Percentiles rank a stretch among this genome's conserved stretches.
phyloP scores from a whole-genome alignment of 768 basidiomycete genomes.

The Xanthoconium stramineum region DNA sequence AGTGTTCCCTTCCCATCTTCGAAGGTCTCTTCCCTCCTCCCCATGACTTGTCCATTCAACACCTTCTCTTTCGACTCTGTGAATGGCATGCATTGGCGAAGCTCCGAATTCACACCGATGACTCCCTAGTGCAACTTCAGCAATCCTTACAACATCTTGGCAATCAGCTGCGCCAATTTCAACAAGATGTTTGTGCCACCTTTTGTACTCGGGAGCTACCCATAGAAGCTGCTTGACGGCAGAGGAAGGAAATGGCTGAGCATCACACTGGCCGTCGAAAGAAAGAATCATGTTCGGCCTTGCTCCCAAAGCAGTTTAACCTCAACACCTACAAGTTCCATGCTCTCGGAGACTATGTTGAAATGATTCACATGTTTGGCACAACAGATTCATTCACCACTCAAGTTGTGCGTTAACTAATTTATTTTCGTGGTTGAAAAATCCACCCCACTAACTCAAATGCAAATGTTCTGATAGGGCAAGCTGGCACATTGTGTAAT shows the following conservation, averaged over 20 bases:
- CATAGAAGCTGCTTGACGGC: background rate
- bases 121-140: background rate
- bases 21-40: background rate
- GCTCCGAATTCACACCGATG: background rate
- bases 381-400: background rate
- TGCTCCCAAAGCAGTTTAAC: background rate
- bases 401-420: background rate
- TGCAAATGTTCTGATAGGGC: too few relatives aligned
- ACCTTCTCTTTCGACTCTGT: background rate
- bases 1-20: background rate
- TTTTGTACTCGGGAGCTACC: background rate
- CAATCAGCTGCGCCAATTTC: background rate
- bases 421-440: too few relatives aligned
- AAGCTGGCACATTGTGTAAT: too few relatives aligned
- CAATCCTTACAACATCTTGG: background rate
- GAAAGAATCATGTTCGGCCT: background rate
- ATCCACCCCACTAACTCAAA: too few relatives aligned
- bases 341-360: background rate
- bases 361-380: background rate
- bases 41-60: background rate
- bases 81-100: constrained; percentile 1
- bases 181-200: background rate
- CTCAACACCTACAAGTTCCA: background rate
- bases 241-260: background rate
- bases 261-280: background rate